Evolutionary conservation across 2,329 filamentous ascomycete species (phyloP), one percentile per base, ranked within the genome.

Genomic region (Immersiporthe knoxdaviesiana): DNA sequence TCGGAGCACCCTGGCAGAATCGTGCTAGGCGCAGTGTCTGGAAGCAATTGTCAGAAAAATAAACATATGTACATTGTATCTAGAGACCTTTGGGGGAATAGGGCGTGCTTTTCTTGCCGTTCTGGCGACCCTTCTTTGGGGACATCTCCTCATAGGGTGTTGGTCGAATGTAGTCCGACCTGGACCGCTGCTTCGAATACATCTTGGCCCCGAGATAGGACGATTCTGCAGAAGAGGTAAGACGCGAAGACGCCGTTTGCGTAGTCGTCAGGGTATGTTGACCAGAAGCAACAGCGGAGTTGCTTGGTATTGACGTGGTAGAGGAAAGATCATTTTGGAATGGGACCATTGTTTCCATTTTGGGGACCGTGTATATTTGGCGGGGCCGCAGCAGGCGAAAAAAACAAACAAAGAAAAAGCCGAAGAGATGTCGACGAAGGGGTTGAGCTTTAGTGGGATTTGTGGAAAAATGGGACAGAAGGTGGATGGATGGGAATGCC

Each of bases 111-210:
- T 58, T 16, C 24, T 30, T 47, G 24, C 58, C 41, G n/a, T 52
- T 27, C 47, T 64, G 39, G 24, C 63, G 24, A 24, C 52, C 54
- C 24, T 41, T 30, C 32, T 35, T 37, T 18, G 44, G 37, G 5
- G 41, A 14, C 27, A 35, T 50, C 8, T 47, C 41, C 61, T 50
- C 47, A 11, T 70, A 65, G 24, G 72, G 67, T 11, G 30, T 64
- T 21, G 63, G 58, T 24, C 35, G 35, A 18, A 59, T 11, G 11
- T 21, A 35, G 67, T 50, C 70, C 70, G 44, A 12, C 2, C 16
- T 47, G 35, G 66, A 66, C 47, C 66, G 56, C 7, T 59, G 56
- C 32, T 59, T n/a, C 5, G 30, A 30, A 37, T 37, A 37, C 56
- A 59, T 35, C 11, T 59, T 18, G 32, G 56, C 56, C 10, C 7